Evolutionary conservation across 768 basidiomycete genomes (phyloP), one percentile per base, ranked within the genome.

Genomic region (Wakefieldia striispora): DNA sequence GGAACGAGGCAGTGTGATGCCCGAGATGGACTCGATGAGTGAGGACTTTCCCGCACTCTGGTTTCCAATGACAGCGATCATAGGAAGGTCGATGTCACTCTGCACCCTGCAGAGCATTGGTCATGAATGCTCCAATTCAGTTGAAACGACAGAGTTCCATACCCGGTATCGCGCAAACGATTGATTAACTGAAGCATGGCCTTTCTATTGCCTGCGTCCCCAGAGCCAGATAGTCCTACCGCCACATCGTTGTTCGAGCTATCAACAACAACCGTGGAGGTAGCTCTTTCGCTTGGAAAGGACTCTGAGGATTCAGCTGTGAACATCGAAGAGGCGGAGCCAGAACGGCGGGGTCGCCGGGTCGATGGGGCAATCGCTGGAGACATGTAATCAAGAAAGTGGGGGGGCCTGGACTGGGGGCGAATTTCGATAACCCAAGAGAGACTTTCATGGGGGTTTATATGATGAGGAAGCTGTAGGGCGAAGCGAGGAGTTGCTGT

Each of bases 41-140:
- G 87, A 89, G 0, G 85, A 87, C 57, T 89, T 89, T 0, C 88
- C 88, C 0, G 84, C 84, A 38, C 82, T 85, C 54, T 90, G 88
- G 2, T 74, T 77, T 1, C 88, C 87, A 16, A 88, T 77, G 37
- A 88, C 88, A 0, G 81, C 83, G 27, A 90, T 87, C 53, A 81
- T 79, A 0, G 88, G 88, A 0, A 90, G 68, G 56, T 88, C 84
- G 10, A 91, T 79, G 45, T 89, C 84, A 13, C 77, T 70, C 52
- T 88, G 80, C 0, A 84, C 83, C 0, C 87, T 88, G 38, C 5
- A 2, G 10, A 49, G 17, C 20, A 14, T 5, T 16, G 5, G 44
- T 20, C 31, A 12, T 40, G 16, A 53, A 17, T 11, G 17, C 3
- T 19, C 6, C n/a, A 21, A 39, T 33, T 11, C 19, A 19, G 16